These are phyloP conservation scores for Primulina tabacum DNA, from an alignment of 257 asterid species.

Conservation along the genomic window DNA sequence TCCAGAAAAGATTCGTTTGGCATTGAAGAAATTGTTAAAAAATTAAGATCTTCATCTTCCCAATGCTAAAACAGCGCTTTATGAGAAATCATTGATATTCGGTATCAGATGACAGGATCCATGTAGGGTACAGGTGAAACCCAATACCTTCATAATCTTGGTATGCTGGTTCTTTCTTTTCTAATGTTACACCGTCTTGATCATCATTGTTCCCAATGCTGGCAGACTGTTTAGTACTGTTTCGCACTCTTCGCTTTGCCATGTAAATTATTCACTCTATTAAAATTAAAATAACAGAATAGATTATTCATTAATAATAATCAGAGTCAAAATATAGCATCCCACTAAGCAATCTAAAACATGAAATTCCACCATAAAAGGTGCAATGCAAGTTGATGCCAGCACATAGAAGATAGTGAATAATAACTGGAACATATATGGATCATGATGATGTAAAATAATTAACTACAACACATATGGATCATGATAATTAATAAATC, in stretches of 20 bases:
- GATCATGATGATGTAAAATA: no score
- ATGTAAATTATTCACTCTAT: not conserved
- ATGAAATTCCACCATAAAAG: no score
- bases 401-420: no score
- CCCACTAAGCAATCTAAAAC: no score
- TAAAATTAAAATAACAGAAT: no score
- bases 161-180: conserved; percentile 28
- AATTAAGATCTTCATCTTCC: not conserved
- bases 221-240: not conserved
- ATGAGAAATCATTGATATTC: not conserved
- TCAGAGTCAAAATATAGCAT: no score
- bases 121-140: not conserved
- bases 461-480: no score
- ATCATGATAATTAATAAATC: no score
- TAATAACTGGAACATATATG: not conserved
- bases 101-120: conserved; percentile 5
- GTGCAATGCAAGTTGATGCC: no score
- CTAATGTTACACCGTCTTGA: not conserved
- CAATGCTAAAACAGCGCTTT: not conserved
- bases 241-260: not conserved
- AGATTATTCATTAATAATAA: not conserved
- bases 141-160: conserved; percentile 35
- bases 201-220: not conserved
- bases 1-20: not conserved
- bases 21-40: not conserved